Evolutionary conservation across 2,329 filamentous ascomycete genomes (phyloP), one percentile per base, ranked within the genome.

Genomic region (Elsinoe fawcettii): DNA sequence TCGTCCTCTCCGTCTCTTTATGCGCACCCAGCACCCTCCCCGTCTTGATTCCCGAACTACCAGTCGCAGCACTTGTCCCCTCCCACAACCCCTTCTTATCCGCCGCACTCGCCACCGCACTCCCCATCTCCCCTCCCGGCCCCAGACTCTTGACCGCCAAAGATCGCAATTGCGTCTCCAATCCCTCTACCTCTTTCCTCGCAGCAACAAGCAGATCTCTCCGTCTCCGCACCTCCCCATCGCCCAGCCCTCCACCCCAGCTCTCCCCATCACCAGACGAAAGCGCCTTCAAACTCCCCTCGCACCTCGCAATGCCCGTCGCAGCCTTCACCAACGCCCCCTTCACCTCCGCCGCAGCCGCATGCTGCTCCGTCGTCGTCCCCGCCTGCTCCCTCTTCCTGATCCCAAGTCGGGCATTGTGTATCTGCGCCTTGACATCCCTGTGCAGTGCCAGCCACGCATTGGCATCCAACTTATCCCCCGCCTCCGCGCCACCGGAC

Each of bases 391-490:
- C 88, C 49, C 88, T 74, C 62, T 80, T 75, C 37, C 86, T 85
- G n/a, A 90, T 73, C 67, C 79, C 80, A 60, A 83, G 74, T 16
- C 85, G 71, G 7, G 84, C 84, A 61, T 86, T 81, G 66, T 88
- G 84, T 27, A 93, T 76, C 61, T 81, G 79, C 14, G 77, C 75
- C 72, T 90, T 91, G 72, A 91, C 77, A 66, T 90, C 86, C 23
- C 81, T 74, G 66, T 90, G 84, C 57, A 88, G 76, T 66, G 92
- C 88, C 23, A 92, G 72, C 88, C 89, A 93, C 1, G 85, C 83
- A 2, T 80, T 79, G 1, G 84, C 66, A 55, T 71, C 68, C 20
- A 72, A 69, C 39, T 68, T 77, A 41, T 71, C 69, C 23, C 70
- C 69, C 23, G 74, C 69, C 2, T 44, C 44, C 39, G 37, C 51